Evolutionary conservation across 306 rosid species (phyloP), one percentile per base, ranked within the genome.

Genomic region (Castanopsis chinensis): DNA sequence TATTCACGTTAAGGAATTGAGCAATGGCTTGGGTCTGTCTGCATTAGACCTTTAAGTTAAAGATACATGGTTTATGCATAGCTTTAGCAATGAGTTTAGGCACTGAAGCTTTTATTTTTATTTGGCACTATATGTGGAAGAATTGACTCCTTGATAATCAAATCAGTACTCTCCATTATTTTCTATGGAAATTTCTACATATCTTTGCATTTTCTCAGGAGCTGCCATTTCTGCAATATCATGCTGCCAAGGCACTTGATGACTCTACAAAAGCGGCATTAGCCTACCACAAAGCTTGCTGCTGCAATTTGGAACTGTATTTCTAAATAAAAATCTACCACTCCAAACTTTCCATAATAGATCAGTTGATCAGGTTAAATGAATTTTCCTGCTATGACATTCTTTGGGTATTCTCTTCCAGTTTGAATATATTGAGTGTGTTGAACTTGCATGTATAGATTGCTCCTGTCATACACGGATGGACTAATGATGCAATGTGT

Each of bases 401-500:
- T 77, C 74, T 74, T 76, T 75, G 67, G 55, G 6, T 73, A 52
- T 70, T 55, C 54, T 79, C 35, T 54, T 71, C 79, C 27, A 37
- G 59, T 79, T 82, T 76, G 56, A 83, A 58, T 60, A 30, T 79
- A 21, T 75, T 57, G 35, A 63, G 69, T 68, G 71, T 77, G 27
- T 27, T 82, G 82, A 78, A 76, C 73, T 71, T 70, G 35, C 61
- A 27, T 74, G 49, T 72, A 43, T 83, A 95, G 99, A 90, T 90
- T 90, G 97, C 99, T 85, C 98, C 98, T 75, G 83, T 91, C 60
- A 92, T 95, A 83, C 99, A 95, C 74, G 97, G 92, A 80, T 95
- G 99, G 99, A 95, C 99, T 69, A 92, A 95, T 54, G 97, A 95
- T 82, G 98, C 99, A 63, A 95, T 95, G 99, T 86, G 91, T 79